Percentiles rank a stretch among this genome's conserved stretches.
These are phyloP conservation scores for Murraya koenigii DNA, from an alignment of 345 rosid genomes.

Conservation along the genomic window DNA sequence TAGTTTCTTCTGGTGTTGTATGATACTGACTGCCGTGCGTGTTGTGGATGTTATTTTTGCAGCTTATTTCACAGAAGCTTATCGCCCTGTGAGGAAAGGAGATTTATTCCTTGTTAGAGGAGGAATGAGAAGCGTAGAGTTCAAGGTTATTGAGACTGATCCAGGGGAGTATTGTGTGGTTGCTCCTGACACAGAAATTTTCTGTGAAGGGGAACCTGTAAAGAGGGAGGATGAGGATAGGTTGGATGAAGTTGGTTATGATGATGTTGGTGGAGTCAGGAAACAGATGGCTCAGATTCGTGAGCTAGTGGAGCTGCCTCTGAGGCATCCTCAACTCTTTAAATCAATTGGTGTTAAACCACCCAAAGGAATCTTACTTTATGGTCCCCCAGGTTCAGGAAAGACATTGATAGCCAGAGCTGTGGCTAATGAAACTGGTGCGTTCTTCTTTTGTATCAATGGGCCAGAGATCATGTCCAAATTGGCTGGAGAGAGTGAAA, in stretches of 20 bases:
- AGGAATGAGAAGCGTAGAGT: conserved; percentile 75
- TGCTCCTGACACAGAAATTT: conserved; percentile 68
- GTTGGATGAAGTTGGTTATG: conserved; percentile 67
- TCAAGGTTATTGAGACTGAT: conserved; percentile 54
- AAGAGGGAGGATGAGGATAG: conserved; percentile 74
- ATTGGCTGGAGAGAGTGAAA: conserved; percentile 77
- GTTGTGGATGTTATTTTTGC: conserved; percentile 7
- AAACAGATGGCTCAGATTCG: conserved; percentile 79
- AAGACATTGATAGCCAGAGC: conserved; percentile 69
- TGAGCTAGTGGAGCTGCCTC: conserved; percentile 66
- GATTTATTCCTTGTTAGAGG: conserved; percentile 68
- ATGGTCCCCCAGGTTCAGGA: conserved; percentile 58
- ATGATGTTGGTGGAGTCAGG: conserved; percentile 77
- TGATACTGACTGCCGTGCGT: not conserved
- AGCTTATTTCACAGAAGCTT: conserved; percentile 73
- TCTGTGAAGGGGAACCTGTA: conserved; percentile 70
- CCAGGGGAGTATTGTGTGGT: conserved; percentile 71
- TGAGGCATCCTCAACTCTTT: conserved; percentile 72
- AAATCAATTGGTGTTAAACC: conserved; percentile 74
- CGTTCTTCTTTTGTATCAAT: conserved; percentile 68
- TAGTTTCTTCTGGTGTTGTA: not conserved
- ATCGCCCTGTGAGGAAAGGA: conserved; percentile 66
- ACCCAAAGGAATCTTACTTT: conserved; percentile 69
- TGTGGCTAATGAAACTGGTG: conserved; percentile 72
- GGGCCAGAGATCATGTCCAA: conserved; percentile 78